Evolutionary conservation across 2,329 filamentous ascomycete genomes (phyloP).

Genomic region (Ascochyta pisi): DNA sequence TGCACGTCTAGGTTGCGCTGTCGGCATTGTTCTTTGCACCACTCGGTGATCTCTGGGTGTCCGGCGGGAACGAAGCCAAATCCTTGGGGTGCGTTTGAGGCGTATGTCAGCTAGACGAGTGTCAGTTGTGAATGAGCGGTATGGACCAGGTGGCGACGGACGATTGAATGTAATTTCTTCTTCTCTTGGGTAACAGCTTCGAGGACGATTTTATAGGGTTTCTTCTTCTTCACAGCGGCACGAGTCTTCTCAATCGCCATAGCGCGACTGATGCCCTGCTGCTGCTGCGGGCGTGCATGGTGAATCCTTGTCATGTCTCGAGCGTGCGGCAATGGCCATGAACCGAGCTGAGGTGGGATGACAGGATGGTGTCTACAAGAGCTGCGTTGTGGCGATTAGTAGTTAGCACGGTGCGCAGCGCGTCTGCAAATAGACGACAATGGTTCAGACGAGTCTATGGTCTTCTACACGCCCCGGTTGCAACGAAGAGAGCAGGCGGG

Average conservation of each 20-base stretch:
- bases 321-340: constrained; percentile 20
- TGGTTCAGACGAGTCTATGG: constrained; percentile 21
- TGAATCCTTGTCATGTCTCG: constrained; percentile 38
- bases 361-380: constrained; percentile 15
- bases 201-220: constrained; percentile 64
- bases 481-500: constrained; percentile 27
- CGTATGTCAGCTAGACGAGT: constrained; percentile 59
- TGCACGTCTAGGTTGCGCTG: constrained; percentile 61
- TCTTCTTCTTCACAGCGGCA: constrained; percentile 45
- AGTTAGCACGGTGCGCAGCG: constrained; percentile 24
- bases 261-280: constrained; percentile 27
- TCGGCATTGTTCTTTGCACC: constrained; percentile 64
- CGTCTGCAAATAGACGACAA: constrained; percentile 21
- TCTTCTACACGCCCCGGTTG: constrained; percentile 31
- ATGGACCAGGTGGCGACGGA: constrained; percentile 40
- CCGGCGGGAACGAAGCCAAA: constrained; percentile 68
- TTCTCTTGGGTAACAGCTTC: constrained; percentile 66
- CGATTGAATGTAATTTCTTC: constrained; percentile 62
- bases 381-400: constrained; percentile 20
- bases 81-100: constrained; percentile 62
- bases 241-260: constrained; percentile 31
- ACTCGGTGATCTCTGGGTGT: constrained; percentile 64
- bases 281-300: constrained; percentile 28
- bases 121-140: constrained; percentile 40
- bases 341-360: constrained; percentile 15